phyloP scores from a whole-genome alignment of 768 basidiomycete species.

The Mycena kentingensis region DNA sequence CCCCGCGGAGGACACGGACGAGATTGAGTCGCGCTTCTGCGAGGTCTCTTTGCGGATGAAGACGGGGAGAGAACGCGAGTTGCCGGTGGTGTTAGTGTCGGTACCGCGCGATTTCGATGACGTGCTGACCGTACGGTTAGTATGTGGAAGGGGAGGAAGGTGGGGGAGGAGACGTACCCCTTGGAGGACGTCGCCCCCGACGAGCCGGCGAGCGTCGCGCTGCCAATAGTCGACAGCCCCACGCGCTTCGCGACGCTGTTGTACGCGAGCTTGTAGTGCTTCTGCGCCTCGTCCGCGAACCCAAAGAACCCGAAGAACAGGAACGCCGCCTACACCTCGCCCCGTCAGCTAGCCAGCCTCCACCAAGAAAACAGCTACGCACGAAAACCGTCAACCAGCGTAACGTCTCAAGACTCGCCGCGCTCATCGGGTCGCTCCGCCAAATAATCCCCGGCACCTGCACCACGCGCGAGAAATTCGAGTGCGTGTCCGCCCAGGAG shows the following conservation, averaged over 20 bases:
- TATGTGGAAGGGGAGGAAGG: too few species aligned
- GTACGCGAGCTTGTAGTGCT: constrained; percentile 48
- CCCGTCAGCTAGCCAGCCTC: too few species aligned
- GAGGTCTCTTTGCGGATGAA: constrained; percentile 47
- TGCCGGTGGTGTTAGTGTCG: too few species aligned
- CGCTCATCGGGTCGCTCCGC: constrained; percentile 31
- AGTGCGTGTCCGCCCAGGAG: constrained; percentile 54
- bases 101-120: too few species aligned
- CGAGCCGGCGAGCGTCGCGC: too few species aligned
- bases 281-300: constrained; percentile 59
- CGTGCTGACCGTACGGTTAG: too few species aligned
- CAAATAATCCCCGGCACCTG: constrained; percentile 45
- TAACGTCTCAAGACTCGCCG: constrained; percentile 39
- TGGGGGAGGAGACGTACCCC: too few species aligned
- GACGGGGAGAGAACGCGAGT: constrained; percentile 41
- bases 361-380: too few species aligned
- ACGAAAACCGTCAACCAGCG: constrained; percentile 51
- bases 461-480: constrained; percentile 46
- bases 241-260: constrained; percentile 41
- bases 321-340: too few species aligned
- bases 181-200: too few species aligned
- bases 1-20: constrained; percentile 48
- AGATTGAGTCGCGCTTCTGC: constrained; percentile 49
- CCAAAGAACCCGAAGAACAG: constrained; percentile 71
- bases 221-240: too few species aligned